Percentiles rank a stretch among this genome's conserved stretches.
phyloP scores from a whole-genome alignment of 805 yeast genomes.

The Kurtzmaniella cleridarum region DNA sequence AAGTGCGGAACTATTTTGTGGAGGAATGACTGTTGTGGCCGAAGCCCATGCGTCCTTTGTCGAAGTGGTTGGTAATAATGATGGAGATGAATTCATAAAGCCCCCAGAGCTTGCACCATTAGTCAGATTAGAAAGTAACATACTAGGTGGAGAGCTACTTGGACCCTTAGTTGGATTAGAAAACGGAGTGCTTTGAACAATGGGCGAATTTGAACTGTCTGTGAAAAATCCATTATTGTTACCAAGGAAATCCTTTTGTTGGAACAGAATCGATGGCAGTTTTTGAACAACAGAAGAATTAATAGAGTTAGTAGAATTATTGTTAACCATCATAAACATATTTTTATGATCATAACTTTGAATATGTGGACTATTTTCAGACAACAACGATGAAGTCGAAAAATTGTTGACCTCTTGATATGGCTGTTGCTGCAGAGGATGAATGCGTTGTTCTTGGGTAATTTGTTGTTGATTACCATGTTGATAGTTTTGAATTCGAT shows the following conservation, averaged over 20 bases:
- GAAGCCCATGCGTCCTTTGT: slow-evolving; percentile 10
- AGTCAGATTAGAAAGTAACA: slow-evolving; percentile 11
- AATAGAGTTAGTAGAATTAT: slow-evolving; percentile 15
- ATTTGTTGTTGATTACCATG: slow-evolving; percentile 5
- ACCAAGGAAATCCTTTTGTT: slow-evolving; percentile 7
- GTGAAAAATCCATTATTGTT: slow-evolving; percentile 3
- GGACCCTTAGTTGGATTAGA: slow-evolving; percentile 3
- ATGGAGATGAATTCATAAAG: slow-evolving; percentile 15
- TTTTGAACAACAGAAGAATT: slow-evolving; percentile 4
- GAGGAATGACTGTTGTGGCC: slow-evolving; percentile 2
- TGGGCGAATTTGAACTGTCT: slow-evolving; percentile 13
- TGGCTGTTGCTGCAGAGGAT: slow-evolving; percentile 6
- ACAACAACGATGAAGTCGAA: slow-evolving; percentile 4
- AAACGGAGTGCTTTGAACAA: slow-evolving; percentile 7
- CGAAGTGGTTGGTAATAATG: slow-evolving; percentile 8
- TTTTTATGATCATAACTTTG: slow-evolving; percentile 12
- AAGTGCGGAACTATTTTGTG: slow-evolving; percentile 5
- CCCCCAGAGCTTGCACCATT: slow-evolving; percentile 6
- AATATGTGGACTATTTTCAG: slow-evolving; percentile 3
- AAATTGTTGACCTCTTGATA: slow-evolving; percentile 1
- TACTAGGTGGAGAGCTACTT: slow-evolving; percentile 20
- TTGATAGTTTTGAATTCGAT: slow-evolving; percentile 7
- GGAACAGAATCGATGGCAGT: slow-evolving; percentile 4
- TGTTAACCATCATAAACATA: slow-evolving; percentile 10
- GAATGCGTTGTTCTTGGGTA: slow-evolving; percentile 2